phyloP scores from a whole-genome alignment of 129 eudicot species.

The Silybum marianum region DNA sequence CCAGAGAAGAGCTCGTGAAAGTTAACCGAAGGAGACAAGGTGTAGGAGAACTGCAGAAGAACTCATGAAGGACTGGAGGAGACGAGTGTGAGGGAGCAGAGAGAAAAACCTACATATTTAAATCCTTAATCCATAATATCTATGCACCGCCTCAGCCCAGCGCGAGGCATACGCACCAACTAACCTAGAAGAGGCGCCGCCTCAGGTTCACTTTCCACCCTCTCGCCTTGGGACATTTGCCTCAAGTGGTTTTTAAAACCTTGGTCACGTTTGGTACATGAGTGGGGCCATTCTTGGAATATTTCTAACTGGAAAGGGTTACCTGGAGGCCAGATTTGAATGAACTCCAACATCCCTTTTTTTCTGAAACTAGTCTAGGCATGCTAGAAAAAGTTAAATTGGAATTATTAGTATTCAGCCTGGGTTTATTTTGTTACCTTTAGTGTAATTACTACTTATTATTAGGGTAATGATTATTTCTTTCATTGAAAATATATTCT shows the following conservation, averaged over 20 bases:
- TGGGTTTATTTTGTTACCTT: not conserved
- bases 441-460: not conserved
- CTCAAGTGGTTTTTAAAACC: not conserved
- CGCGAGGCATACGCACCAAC: not conserved
- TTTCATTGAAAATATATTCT: not conserved
- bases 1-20: not conserved
- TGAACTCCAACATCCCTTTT: not conserved
- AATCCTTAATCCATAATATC: not conserved
- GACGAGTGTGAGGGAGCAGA: not conserved
- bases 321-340: not conserved
- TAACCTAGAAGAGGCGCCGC: not conserved
- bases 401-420: not conserved
- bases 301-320: not conserved
- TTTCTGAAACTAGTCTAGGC: not conserved
- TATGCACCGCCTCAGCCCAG: no score
- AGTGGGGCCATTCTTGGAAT: not conserved
- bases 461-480: not conserved
- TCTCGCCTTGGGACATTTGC: not conserved
- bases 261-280: not conserved
- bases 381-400: not conserved
- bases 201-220: not conserved
- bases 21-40: not conserved
- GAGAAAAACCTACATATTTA: not conserved
- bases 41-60: not conserved
- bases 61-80: not conserved